Base-by-base conservation (phyloP, 2,329 filamentous ascomycete species). In the Colletotrichum sidae region DNA sequence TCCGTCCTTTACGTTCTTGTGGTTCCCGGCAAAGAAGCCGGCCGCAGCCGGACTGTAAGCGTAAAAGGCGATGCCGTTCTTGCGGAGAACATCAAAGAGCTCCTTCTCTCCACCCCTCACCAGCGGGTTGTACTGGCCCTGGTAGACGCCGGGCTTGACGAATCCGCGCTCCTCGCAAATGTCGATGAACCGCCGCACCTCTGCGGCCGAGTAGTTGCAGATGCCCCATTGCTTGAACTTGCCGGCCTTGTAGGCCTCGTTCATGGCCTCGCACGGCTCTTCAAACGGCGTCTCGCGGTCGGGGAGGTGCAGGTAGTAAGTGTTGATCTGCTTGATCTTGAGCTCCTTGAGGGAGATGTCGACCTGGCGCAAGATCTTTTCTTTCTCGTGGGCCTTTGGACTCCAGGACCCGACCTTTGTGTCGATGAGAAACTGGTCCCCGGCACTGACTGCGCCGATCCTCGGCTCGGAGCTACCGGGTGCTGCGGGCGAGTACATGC, bases 121-220 rank as follows among this genome's bases (percentile, higher is more conserved):
- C 11, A 85, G 70, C 8, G 78, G 73, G 58, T 84, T 83, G 71
- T 85, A 85, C 8, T 79, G 75, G 2, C 83, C 81, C 67, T 86
- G 79, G 65, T 83, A 85, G 3, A 83, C 79, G 5, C 71, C 75
- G 0, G 83, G 83, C 59, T 76, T 76, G 12, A 81, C 74, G 34
- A 72, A 83, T 1, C 76, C 77, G 4, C 77, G 72, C 15, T 77
- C 65, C 42, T 80, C 75, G 67, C 82, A 85, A 11, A 84, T 77
- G 9, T 75, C 71, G 39, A 81, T 58, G 3, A 84, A 74, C 49
- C 76, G 59, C 54, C 80, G 74, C 0, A 86, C 81, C 64, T 85
- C 80, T 2, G 74, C 74, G 2, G 78, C 77, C 0, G 74, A 73
- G 68, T 79, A 84, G 68, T 84, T 86, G 9, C 77, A 82, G 4